Conservation (phyloP, 768 basidiomycete species). For the Russula emetica region DNA sequence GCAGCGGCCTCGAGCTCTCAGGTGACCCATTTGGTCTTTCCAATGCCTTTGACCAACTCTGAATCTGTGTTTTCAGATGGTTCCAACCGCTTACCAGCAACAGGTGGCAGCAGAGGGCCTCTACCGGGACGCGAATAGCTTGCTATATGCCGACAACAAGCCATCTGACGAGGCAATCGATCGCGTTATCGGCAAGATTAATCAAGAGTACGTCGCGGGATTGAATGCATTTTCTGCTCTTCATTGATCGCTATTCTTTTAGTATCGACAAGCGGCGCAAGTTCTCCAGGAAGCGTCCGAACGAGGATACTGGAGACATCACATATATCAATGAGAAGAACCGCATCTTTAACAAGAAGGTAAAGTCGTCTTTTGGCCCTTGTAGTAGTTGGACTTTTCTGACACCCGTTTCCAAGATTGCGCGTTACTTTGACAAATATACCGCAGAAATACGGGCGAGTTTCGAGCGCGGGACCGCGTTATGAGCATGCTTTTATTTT, state of each 20-base stretch:
- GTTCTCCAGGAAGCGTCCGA: slow-evolving; percentile 82
- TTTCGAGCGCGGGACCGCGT: slow-evolving; percentile 94
- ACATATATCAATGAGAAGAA: slow-evolving; percentile 99
- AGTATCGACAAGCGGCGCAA: slow-evolving; percentile 89
- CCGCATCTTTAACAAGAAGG: slow-evolving; percentile 98
- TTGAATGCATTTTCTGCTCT: slow-evolving; percentile 15
- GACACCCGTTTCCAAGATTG: slow-evolving; percentile 53
- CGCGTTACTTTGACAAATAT: slow-evolving; percentile 95
- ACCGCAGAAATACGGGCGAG: slow-evolving; percentile 94
- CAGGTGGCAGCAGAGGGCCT: slow-evolving; percentile 71
- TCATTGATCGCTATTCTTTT: not conserved
- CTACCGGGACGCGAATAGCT: slow-evolving; percentile 89
- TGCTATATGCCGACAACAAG: slow-evolving; percentile 93
- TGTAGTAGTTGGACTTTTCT: not conserved
- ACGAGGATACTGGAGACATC: slow-evolving; percentile 93
- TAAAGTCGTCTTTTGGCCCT: slow-evolving; percentile 31
- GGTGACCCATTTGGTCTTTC: slow-evolving; percentile 32
- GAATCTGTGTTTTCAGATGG: slow-evolving; percentile 37
- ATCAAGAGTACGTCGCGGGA: slow-evolving; percentile 69
- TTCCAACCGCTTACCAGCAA: slow-evolving; percentile 57
- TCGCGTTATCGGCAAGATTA: slow-evolving; percentile 84
- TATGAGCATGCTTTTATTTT: slow-evolving; percentile 40
- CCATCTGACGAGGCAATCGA: slow-evolving; percentile 96
- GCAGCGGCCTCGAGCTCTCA: slow-evolving; percentile 41
- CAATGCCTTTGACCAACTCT: not conserved